Percentiles rank a stretch among this genome's conserved stretches.
Evolutionary conservation across 306 rosid species (phyloP).

Genomic region (Psophocarpus tetragonolobus): DNA sequence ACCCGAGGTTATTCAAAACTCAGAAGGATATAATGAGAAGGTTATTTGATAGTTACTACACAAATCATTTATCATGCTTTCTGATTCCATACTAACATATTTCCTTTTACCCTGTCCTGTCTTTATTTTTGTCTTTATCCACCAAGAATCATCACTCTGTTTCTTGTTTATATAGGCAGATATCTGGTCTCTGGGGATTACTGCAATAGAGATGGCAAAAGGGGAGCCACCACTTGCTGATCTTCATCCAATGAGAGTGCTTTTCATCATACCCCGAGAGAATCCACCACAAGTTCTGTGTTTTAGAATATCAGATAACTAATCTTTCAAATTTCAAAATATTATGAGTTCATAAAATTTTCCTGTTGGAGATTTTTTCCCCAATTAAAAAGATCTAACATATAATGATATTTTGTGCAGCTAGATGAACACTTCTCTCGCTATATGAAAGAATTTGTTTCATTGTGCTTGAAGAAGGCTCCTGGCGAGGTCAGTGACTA

Average conservation of each 20-base stretch:
- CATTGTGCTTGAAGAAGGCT: conserved; percentile 82
- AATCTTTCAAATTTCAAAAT: background rate
- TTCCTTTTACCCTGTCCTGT: conserved; percentile 1
- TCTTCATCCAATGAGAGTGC: conserved; percentile 96
- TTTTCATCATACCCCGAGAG: conserved; percentile 92
- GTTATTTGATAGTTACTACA: conserved; percentile 41
- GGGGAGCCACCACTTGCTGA: conserved; percentile 98
- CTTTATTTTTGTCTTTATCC: conserved; percentile 9
- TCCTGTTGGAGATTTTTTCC: conserved; percentile 13
- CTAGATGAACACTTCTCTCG: conserved; percentile 97
- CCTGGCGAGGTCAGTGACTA: conserved; percentile 79
- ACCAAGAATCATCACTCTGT: conserved; percentile 28
- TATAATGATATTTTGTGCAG: conserved; percentile 51
- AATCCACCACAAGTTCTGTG: conserved; percentile 85
- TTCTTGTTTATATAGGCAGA: conserved; percentile 76
- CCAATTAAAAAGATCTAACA: conserved; percentile 20
- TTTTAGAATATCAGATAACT: background rate
- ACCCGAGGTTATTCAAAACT: conserved; percentile 92
- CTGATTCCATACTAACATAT: background rate
- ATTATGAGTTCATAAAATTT: conserved; percentile 14
- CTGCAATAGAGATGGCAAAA: conserved; percentile 97
- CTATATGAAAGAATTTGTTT: conserved; percentile 88
- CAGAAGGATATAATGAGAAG: conserved; percentile 96
- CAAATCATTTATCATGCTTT: background rate
- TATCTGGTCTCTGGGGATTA: conserved; percentile 95